Conservation (phyloP, 768 basidiomycete species). For the Naematelia aurantialba region DNA sequence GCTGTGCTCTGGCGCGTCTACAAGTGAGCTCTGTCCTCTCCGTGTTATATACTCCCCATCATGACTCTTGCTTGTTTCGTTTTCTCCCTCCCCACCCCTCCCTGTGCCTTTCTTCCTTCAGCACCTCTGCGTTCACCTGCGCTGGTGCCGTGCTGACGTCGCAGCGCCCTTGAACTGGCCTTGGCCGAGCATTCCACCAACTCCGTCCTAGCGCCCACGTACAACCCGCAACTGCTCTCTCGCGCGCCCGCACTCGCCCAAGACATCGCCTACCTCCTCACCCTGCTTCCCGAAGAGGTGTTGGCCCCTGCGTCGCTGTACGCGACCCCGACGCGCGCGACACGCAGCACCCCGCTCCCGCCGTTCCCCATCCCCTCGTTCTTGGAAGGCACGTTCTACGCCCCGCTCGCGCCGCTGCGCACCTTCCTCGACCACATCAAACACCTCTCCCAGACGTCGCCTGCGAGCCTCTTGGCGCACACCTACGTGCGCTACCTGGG, state of each 20-base stretch:
- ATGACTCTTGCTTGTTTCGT: background rate
- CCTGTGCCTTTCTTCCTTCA: background rate
- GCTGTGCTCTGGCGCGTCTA: conserved; percentile 79
- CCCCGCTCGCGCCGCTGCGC: conserved; percentile 56
- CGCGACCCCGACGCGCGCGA: background rate
- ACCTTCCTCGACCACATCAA: conserved; percentile 60
- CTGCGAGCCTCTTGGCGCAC: conserved; percentile 67
- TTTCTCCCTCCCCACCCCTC: background rate
- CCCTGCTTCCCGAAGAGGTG: conserved; percentile 58
- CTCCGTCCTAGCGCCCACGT: conserved; percentile 63
- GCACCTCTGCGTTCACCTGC: no score
- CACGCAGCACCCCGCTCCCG: conserved; percentile 21
- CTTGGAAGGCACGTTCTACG: conserved; percentile 54
- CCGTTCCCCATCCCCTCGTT: conserved; percentile 52
- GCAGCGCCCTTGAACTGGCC: conserved; percentile 42
- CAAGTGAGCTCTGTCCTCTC: conserved; percentile 55
- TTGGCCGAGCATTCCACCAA: conserved; percentile 58
- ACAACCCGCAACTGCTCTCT: conserved; percentile 66
- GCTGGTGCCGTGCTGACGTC: conserved; percentile 41
- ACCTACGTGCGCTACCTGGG: conserved; percentile 79
- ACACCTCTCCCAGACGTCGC: conserved; percentile 55
- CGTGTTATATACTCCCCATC: conserved; percentile 6
- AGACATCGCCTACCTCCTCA: conserved; percentile 65
- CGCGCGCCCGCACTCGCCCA: conserved; percentile 61
- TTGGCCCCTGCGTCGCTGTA: conserved; percentile 26